Evolutionary conservation across 2,329 filamentous ascomycete genomes (phyloP).

Genomic region (Chaetomiaceae sp.): DNA sequence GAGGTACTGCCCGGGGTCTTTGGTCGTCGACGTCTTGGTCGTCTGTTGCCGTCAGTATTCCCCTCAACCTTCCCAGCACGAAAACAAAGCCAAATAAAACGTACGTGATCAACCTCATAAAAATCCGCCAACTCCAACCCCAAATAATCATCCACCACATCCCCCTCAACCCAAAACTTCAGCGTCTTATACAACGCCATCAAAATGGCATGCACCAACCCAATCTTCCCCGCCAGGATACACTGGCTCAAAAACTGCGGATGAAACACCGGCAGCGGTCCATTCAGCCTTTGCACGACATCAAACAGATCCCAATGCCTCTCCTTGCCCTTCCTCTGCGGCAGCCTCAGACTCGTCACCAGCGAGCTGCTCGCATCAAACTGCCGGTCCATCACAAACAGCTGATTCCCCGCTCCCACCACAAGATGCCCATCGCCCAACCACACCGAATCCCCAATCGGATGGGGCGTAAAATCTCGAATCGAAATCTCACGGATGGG

Average conservation of each 20-base stretch:
- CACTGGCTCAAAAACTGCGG: constrained; percentile 87
- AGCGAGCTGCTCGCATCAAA: constrained; percentile 61
- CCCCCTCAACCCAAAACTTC: constrained; percentile 79
- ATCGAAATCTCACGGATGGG: constrained; percentile 78
- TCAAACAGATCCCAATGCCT: constrained; percentile 68
- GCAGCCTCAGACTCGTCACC: constrained; percentile 47
- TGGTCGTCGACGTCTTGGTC: constrained; percentile 25
- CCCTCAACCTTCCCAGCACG: neutral
- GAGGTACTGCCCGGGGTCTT: constrained; percentile 37
- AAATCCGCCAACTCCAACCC: constrained; percentile 61
- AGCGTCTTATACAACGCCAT: constrained; percentile 68
- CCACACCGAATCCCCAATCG: constrained; percentile 93
- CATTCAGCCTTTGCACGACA: constrained; percentile 77
- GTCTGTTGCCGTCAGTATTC: constrained; percentile 3
- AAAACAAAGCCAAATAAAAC: constrained; percentile 16
- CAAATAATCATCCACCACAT: constrained; percentile 73
- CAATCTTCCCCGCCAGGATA: constrained; percentile 72
- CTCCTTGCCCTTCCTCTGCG: constrained; percentile 42
- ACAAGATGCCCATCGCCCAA: constrained; percentile 78
- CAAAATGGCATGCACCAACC: constrained; percentile 67
- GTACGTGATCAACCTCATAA: constrained; percentile 39
- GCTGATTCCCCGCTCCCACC: constrained; percentile 84
- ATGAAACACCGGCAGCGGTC: constrained; percentile 84
- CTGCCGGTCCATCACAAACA: constrained; percentile 79
- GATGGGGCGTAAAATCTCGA: constrained; percentile 76